Evolutionary conservation across 2,329 filamentous ascomycete species (phyloP), one percentile per base, ranked within the genome.

Genomic region (Paraconiothyrium brasiliense): DNA sequence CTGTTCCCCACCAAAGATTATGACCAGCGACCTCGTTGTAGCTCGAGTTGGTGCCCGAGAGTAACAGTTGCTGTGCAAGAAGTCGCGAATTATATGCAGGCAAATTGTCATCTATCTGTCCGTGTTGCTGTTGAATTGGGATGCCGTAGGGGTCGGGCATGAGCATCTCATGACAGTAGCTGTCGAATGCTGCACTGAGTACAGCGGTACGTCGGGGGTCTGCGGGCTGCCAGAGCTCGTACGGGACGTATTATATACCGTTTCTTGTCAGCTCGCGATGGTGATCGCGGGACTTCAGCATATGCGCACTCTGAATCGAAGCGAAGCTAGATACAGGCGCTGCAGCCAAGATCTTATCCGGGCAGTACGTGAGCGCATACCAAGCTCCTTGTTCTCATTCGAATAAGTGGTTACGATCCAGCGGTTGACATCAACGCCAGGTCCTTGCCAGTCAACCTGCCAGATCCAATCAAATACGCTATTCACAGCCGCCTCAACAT

Each of bases 321-420:
- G 83, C 79, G 71, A 88, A 88, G 22, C 85, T 86, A 2, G 86
- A 87, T 9, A 87, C 76, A n/a, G 85, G 83, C 13, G 84, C 83
- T 22, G 84, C 85, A 22, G 84, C 86, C 41, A 87, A 77, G 39
- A 87, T 74, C 50, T 85, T 85, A 68, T 88, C 85, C 16, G 85
- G 86, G 27, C 80, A 77, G 72, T 20, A 20, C 20, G 85, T 84
- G 27, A 87, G 70, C 20, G 81, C 76, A 73, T 84, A 86, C 86
- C 86, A 88, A 3, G 82, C 81, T 9, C 86, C 86, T 74, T 88
- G 86, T 2, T 84, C 86, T 51, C 86, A 67, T 88, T 89, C 3
- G 86, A 88, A 72, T 89, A 86, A 0, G 86, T 86, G 35, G 75
- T 79, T 6, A 87, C 79, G 35, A 88, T 79, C 84, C 85, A 85